A percentile compares a stretch with the other conserved stretches of the same genome.
phyloP scores from a whole-genome alignment of 345 rosid genomes.

The Moringa oleifera region DNA sequence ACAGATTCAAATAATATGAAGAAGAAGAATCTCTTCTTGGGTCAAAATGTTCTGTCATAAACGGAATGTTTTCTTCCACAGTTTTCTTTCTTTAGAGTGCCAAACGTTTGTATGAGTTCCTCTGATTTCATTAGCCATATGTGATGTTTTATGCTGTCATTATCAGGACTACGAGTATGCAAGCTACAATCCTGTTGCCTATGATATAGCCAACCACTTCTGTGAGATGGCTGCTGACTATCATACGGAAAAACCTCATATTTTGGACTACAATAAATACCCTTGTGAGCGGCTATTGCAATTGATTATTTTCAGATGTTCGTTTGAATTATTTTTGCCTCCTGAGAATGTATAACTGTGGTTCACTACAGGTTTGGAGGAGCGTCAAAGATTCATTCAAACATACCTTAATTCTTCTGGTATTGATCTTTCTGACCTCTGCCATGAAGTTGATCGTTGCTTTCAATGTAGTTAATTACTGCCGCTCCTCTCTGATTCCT shows the following conservation, averaged over 20 bases:
- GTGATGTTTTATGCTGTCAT: not conserved
- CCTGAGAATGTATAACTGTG: not conserved
- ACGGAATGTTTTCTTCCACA: not conserved
- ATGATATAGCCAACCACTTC: constrained; percentile 92
- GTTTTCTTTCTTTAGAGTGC: not conserved
- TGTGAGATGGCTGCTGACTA: constrained; percentile 95
- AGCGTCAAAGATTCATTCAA: constrained; percentile 53
- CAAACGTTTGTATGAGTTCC: not conserved
- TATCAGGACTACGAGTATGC: constrained; percentile 92
- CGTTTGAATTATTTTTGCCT: constrained; percentile 1
- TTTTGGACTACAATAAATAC: constrained; percentile 71
- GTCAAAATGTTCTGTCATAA: not conserved
- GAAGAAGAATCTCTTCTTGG: not conserved
- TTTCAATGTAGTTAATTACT: too few species aligned
- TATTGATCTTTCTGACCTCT: constrained; percentile 21
- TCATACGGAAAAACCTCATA: constrained; percentile 83
- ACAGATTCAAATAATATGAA: not conserved
- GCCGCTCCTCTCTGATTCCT: too few species aligned
- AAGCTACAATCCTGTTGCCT: constrained; percentile 81
- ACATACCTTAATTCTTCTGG: constrained; percentile 64
- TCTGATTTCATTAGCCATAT: not conserved
- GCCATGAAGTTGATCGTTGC: too few species aligned
- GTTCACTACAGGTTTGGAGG: constrained; percentile 52
- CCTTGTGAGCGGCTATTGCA: constrained; percentile 49
- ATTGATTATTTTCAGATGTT: not conserved